Evolutionary conservation across 139 green algal species (phyloP).

Genomic region (Closterium sp.): DNA sequence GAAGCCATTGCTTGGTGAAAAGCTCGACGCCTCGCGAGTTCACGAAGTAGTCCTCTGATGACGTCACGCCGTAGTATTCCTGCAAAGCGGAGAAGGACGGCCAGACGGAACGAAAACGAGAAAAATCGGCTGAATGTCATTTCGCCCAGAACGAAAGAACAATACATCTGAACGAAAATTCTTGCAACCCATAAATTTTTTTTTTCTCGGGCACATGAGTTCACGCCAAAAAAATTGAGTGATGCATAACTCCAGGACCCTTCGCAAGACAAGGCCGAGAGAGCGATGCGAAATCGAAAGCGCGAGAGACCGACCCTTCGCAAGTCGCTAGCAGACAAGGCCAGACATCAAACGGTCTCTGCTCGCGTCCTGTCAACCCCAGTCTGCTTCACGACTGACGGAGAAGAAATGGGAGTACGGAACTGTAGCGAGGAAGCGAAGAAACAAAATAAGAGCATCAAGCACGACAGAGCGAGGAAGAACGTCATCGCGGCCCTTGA

Average conservation of each 20-base stretch:
- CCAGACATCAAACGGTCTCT: not conserved
- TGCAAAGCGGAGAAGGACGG: not conserved
- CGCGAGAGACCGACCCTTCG: too few species aligned
- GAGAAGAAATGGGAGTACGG: not conserved
- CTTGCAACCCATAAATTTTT: too few species aligned
- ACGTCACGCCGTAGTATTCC: not conserved
- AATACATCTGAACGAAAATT: too few species aligned
- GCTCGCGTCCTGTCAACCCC: not conserved
- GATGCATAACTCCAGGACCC: too few species aligned
- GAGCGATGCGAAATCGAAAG: too few species aligned
- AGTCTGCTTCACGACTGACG: not conserved
- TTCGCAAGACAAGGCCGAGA: too few species aligned
- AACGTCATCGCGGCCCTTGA: not conserved
- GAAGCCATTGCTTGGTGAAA: constrained; percentile 38
- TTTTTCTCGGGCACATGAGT: too few species aligned
- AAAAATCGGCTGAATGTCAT: too few species aligned
- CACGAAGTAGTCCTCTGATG: not conserved
- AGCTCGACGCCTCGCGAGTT: constrained; percentile 34
- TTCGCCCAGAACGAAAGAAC: too few species aligned
- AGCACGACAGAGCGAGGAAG: not conserved
- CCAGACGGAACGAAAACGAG: not conserved
- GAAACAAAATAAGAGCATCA: not conserved
- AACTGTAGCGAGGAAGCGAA: not conserved
- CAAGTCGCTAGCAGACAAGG: not conserved
- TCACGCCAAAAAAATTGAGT: too few species aligned